Evolutionary conservation across 208 protist genomes (phyloP).

Genomic region (Wallacemonas rigidus): DNA sequence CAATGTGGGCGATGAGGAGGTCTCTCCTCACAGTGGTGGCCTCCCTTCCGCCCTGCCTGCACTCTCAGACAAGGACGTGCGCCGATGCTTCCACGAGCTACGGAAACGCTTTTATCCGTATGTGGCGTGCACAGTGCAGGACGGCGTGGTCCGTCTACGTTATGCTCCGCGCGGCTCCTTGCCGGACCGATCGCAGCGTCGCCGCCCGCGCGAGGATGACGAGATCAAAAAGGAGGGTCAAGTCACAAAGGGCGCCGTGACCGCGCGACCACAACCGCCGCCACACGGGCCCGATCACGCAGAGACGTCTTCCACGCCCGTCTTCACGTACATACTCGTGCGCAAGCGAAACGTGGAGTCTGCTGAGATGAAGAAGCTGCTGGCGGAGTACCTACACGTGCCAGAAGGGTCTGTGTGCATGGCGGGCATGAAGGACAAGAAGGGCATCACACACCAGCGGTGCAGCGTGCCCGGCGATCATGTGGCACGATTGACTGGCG

Average conservation of each 20-base stretch:
- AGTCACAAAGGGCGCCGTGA: too few relatives aligned
- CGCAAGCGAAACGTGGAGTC: conserved; percentile 89
- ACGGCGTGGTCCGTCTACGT: conserved; percentile 37
- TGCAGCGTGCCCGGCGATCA: conserved; percentile 51
- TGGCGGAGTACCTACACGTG: conserved; percentile 57
- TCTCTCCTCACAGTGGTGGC: too few relatives aligned
- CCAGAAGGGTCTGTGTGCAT: conserved; percentile 51
- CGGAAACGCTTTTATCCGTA: conserved; percentile 67
- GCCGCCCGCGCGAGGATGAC: not conserved
- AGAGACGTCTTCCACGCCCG: not conserved
- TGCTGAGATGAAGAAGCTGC: conserved; percentile 52
- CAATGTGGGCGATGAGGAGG: too few relatives aligned
- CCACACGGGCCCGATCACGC: not conserved
- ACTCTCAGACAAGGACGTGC: conserved; percentile 57
- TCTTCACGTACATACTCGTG: conserved; percentile 67
- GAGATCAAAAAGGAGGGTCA: not conserved
- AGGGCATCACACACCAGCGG: conserved; percentile 86
- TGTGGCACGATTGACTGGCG: not conserved
- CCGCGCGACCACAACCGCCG: too few relatives aligned
- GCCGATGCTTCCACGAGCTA: conserved; percentile 66
- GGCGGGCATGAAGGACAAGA: conserved; percentile 94
- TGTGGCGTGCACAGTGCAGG: conserved; percentile 50
- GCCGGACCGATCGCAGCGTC: not conserved
- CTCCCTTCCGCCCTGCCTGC: not conserved
- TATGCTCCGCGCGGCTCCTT: not conserved